A percentile compares a stretch with the other conserved stretches of the same genome.
Conservation (phyloP, 73 alveolate genomes). For the Paramecium sexaurelia region DNA sequence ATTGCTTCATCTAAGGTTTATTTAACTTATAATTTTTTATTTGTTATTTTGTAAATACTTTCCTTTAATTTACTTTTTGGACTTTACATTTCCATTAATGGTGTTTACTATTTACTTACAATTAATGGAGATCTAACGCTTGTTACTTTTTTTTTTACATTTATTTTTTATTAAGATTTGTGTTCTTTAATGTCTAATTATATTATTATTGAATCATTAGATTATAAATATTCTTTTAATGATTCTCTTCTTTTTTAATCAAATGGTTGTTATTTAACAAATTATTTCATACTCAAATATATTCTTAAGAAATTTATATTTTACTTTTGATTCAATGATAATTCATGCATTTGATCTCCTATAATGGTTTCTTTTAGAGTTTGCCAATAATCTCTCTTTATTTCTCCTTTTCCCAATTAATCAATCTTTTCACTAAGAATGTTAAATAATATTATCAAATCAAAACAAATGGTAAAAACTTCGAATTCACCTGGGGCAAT, state of each 20-base stretch:
- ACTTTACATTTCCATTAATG: neutral
- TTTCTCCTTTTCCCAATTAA: neutral
- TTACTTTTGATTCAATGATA: neutral
- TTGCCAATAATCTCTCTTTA: slow-evolving; percentile 7
- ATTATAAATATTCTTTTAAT: neutral
- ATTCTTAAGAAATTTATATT: slow-evolving; percentile 30
- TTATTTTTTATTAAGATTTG: neutral
- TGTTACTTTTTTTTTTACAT: slow-evolving; percentile 13
- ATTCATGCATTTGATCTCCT: neutral
- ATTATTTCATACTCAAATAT: neutral
- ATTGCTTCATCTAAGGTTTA: slow-evolving; percentile 20
- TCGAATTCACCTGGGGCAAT: slow-evolving; percentile 34
- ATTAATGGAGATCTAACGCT: neutral
- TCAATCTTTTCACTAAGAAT: neutral
- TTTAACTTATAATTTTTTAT: neutral
- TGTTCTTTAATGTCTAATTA: neutral
- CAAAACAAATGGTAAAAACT: slow-evolving; percentile 17
- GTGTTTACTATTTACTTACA: neutral
- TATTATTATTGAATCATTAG: neutral
- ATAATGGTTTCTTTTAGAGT: neutral
- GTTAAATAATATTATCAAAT: slow-evolving; percentile 9
- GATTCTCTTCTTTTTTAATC: neutral
- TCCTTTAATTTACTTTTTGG: slow-evolving; percentile 16
- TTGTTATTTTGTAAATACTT: slow-evolving; percentile 28
- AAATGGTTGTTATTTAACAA: neutral